phyloP scores from a whole-genome alignment of 2,329 filamentous ascomycete genomes.

The Pseudogymnoascus sp. region DNA sequence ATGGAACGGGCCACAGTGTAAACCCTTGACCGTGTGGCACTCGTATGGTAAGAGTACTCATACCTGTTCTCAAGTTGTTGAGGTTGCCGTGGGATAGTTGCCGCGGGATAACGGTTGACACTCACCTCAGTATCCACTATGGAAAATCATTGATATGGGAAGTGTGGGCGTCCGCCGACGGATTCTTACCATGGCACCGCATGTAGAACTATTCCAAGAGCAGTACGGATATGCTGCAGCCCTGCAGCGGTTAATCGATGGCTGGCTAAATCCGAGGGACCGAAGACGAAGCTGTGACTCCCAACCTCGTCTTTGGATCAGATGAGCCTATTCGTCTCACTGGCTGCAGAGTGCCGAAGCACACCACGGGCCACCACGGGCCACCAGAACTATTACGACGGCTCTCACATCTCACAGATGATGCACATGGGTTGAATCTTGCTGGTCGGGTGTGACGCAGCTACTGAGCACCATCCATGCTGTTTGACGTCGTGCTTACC shows the following conservation, averaged over 20 bases:
- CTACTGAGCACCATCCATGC: background rate
- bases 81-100: background rate
- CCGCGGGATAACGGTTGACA: background rate
- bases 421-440: conserved; percentile 1
- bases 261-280: background rate
- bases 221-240: background rate
- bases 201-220: background rate
- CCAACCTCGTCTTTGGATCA: background rate
- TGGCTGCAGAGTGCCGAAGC: background rate
- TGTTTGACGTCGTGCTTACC: conserved; percentile 2
- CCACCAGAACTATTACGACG: background rate
- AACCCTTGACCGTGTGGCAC: background rate
- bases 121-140: conserved; percentile 1
- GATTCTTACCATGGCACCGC: conserved; percentile 1
- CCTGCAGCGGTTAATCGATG: conserved; percentile 1
- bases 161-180: background rate
- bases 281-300: background rate
- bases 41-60: conserved; percentile 3
- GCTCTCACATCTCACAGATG: conserved; percentile 2
- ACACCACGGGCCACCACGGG: background rate
- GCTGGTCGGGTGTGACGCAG: background rate
- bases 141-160: conserved; percentile 6
- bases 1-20: background rate
- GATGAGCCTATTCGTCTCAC: background rate
- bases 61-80: background rate